Evolutionary conservation across 331 rosid species (phyloP).

Genomic region (Malus hybrid): DNA sequence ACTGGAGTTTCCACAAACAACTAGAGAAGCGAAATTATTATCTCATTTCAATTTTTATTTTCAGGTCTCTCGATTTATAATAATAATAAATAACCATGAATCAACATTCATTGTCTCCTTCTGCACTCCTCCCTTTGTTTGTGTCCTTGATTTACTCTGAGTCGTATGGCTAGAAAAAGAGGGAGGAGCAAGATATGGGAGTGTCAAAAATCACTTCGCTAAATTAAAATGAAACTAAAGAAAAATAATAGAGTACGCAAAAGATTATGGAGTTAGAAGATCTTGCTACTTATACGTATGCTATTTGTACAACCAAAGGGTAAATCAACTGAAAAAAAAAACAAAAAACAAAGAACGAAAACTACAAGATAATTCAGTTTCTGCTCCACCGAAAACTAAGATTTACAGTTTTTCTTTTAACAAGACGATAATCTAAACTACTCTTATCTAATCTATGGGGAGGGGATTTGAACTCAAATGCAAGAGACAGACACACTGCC

Average conservation of each 20-base stretch:
- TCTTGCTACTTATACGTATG: neutral
- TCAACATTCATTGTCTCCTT: too few relatives aligned
- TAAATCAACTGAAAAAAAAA: neutral
- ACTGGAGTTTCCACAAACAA: neutral
- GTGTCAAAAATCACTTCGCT: too few relatives aligned
- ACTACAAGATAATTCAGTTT: neutral
- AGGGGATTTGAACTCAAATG: too few relatives aligned
- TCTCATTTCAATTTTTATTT: neutral
- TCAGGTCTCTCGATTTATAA: neutral
- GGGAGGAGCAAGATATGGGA: too few relatives aligned
- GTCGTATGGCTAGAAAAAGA: too few relatives aligned
- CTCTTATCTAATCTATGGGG: too few relatives aligned
- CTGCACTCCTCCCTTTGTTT: too few relatives aligned
- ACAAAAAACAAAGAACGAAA: neutral
- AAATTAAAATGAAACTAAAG: neutral
- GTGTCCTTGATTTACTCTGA: too few relatives aligned
- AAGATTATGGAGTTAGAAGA: neutral
- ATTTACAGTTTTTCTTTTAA: neutral
- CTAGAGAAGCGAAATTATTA: neutral
- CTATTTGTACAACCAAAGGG: neutral
- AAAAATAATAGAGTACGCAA: neutral
- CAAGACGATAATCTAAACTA: too few relatives aligned
- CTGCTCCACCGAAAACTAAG: conserved; percentile 1
- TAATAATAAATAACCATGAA: too few relatives aligned
- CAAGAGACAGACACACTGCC: too few relatives aligned